Percentiles rank a stretch among this genome's conserved stretches.
phyloP scores from a whole-genome alignment of 345 rosid species.

The Bruguiera sexangula region DNA sequence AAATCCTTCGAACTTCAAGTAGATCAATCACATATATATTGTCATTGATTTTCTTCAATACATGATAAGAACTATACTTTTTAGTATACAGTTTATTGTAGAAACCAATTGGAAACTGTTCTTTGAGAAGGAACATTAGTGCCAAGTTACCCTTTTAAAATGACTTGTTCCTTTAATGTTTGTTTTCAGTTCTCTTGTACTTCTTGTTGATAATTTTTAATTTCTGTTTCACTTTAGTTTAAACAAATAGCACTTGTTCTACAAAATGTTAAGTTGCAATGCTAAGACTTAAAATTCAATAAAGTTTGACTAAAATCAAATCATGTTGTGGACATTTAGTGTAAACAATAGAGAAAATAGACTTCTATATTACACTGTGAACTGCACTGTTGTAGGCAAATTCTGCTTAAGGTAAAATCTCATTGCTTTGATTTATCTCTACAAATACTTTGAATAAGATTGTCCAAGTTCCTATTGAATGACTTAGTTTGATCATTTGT shows the following conservation, averaged over 20 bases:
- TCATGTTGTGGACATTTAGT: neutral
- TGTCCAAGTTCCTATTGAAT: too few species aligned
- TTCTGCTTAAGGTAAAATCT: too few species aligned
- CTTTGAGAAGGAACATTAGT: neutral
- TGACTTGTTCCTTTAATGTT: neutral
- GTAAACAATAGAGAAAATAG: neutral
- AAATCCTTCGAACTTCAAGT: neutral
- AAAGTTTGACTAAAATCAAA: neutral
- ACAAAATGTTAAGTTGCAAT: neutral
- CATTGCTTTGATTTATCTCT: too few species aligned
- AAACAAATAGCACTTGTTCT: neutral
- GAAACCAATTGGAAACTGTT: neutral
- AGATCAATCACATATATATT: neutral
- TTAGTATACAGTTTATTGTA: conserved; percentile 1
- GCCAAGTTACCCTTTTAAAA: neutral
- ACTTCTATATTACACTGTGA: too few species aligned
- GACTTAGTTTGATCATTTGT: too few species aligned
- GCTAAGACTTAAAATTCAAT: neutral
- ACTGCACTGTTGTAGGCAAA: too few species aligned
- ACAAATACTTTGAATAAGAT: too few species aligned
- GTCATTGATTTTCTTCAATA: neutral
- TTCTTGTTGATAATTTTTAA: neutral
- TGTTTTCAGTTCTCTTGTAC: neutral
- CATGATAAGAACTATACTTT: neutral
- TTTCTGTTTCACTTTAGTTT: neutral